Conservation (phyloP, 148 eudicot species). For the Heliamphora exappendiculata region DNA sequence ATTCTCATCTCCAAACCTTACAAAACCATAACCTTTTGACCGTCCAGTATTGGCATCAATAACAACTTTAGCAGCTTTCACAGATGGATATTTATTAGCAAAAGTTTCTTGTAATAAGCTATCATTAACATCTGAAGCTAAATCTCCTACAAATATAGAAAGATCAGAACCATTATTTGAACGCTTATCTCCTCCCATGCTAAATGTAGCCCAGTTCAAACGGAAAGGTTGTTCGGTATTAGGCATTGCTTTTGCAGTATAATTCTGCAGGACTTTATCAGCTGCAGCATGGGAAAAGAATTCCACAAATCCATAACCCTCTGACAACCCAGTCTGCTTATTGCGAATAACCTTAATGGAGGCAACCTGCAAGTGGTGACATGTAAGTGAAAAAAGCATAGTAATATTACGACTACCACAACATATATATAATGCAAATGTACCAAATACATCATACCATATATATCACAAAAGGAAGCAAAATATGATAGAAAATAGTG, state of each 20-base stretch:
- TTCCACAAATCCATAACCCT: slow-evolving; percentile 96
- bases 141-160: slow-evolving; percentile 96
- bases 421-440: too few species aligned
- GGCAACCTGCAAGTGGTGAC: slow-evolving; percentile 37
- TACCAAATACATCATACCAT: too few species aligned
- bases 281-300: slow-evolving; percentile 65
- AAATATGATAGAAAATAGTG: too few species aligned
- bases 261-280: slow-evolving; percentile 64
- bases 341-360: slow-evolving; percentile 86
- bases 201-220: slow-evolving; percentile 89
- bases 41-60: slow-evolving; percentile 87
- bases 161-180: slow-evolving; percentile 76
- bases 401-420: too few species aligned
- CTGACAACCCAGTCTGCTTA: slow-evolving; percentile 73
- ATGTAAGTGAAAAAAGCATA: slow-evolving; percentile 6
- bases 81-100: slow-evolving; percentile 72
- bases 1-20: slow-evolving; percentile 89
- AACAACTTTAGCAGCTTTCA: slow-evolving; percentile 96
- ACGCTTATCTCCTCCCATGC: slow-evolving; percentile 93
- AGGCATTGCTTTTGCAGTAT: slow-evolving; percentile 59
- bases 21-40: slow-evolving; percentile 94
- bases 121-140: slow-evolving; percentile 95
- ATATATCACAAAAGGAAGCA: too few species aligned
- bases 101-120: slow-evolving; percentile 67
- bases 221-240: slow-evolving; percentile 79